Evolutionary conservation across 2,329 filamentous ascomycete genomes (phyloP).

Genomic region (Emergomyces orientalis): DNA sequence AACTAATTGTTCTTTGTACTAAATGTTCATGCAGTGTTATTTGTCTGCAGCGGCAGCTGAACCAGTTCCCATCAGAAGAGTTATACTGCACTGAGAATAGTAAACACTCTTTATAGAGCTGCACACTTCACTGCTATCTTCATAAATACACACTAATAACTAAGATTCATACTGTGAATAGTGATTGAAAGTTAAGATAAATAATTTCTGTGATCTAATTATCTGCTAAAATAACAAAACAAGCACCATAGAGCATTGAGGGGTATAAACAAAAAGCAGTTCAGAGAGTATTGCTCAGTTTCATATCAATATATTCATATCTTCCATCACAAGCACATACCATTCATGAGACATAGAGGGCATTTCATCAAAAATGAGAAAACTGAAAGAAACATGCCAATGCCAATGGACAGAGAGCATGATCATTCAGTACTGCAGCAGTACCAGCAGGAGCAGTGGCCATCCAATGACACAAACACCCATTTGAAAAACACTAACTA

Average conservation of each 20-base stretch:
- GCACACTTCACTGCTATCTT: no score
- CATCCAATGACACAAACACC: background rate
- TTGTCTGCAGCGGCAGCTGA: no score
- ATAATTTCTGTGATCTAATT: background rate
- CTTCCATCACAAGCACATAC: background rate
- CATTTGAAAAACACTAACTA: background rate
- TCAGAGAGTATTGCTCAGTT: background rate
- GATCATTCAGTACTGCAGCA: background rate
- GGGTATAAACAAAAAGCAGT: background rate
- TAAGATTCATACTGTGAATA: background rate
- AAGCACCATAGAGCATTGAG: background rate
- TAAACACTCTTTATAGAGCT: no score
- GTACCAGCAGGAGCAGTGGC: background rate
- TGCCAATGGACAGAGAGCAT: background rate
- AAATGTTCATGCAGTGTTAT: no score
- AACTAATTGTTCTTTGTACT: no score
- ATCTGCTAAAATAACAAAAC: background rate
- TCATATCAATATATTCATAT: background rate
- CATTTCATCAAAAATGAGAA: no score
- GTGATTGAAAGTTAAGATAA: background rate
- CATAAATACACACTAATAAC: no score
- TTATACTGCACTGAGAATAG: no score
- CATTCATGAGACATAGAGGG: background rate
- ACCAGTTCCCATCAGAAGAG: no score
- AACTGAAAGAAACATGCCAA: background rate